Conservation (phyloP, 441 rosid genomes). For the Capsella rubella region DNA sequence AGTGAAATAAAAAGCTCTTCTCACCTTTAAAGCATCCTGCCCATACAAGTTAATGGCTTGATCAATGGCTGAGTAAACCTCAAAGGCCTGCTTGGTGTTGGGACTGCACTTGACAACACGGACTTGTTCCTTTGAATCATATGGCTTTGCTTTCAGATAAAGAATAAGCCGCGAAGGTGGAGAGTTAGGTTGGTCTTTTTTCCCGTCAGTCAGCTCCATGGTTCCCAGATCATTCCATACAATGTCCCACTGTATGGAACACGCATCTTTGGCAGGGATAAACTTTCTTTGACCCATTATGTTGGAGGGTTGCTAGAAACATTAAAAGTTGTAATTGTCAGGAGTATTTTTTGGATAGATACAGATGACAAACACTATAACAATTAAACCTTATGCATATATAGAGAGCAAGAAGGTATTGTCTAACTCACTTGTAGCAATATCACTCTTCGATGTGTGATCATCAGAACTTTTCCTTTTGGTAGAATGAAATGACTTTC, state of each 20-base stretch:
- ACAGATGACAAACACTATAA: conserved; percentile 13
- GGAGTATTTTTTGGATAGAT: conserved; percentile 11
- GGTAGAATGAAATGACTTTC: conserved; percentile 95
- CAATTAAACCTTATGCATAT: conserved; percentile 7
- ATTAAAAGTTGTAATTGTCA: conserved; percentile 22
- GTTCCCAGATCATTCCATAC: conserved; percentile 74
- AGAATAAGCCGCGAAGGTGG: conserved; percentile 78
- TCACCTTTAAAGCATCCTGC: conserved; percentile 61
- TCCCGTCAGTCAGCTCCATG: conserved; percentile 89
- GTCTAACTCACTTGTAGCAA: conserved; percentile 78
- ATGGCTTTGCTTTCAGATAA: conserved; percentile 57
- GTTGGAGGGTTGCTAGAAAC: conserved; percentile 85
- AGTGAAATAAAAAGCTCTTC: conserved; percentile 35
- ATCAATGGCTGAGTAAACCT: conserved; percentile 79
- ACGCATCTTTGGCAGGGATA: conserved; percentile 92
- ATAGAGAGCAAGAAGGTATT: conserved; percentile 25
- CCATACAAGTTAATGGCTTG: conserved; percentile 78
- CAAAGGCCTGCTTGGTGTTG: conserved; percentile 76
- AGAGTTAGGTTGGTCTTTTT: conserved; percentile 77
- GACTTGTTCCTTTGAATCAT: conserved; percentile 76
- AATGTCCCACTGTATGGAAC: conserved; percentile 88
- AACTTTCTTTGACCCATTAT: conserved; percentile 89
- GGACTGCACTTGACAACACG: conserved; percentile 79
- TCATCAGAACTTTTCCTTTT: conserved; percentile 74
- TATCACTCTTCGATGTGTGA: conserved; percentile 90